These are phyloP conservation scores for Datisca glomerata DNA, from an alignment of 306 rosid genomes.

Conservation along the genomic window DNA sequence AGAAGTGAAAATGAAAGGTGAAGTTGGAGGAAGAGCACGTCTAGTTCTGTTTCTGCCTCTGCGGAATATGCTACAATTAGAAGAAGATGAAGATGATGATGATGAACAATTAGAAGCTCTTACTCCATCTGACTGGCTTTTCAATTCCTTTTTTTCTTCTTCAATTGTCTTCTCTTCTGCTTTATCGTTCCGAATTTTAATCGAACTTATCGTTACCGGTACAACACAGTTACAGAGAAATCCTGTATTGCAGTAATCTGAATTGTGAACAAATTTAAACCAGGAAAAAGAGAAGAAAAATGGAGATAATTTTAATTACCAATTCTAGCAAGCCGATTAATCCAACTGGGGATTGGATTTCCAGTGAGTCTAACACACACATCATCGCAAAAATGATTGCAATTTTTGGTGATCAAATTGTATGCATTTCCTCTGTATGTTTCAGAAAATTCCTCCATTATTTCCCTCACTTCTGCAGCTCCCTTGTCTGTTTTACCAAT, in stretches of 20 bases:
- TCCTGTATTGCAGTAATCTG: conserved; percentile 30
- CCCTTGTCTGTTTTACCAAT: conserved; percentile 66
- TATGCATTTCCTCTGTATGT: conserved; percentile 77
- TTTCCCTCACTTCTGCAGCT: conserved; percentile 32
- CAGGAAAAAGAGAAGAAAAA: too few relatives aligned
- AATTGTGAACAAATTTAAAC: neutral
- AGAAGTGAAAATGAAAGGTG: conserved; percentile 48
- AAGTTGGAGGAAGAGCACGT: conserved; percentile 61
- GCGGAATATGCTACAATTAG: conserved; percentile 36
- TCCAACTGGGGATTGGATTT: conserved; percentile 80
- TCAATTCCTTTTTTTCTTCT: conserved; percentile 41
- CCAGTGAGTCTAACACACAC: conserved; percentile 65
- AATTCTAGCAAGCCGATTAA: conserved; percentile 85
- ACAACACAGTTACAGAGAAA: conserved; percentile 83
- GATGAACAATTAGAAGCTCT: conserved; percentile 27
- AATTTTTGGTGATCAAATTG: conserved; percentile 71
- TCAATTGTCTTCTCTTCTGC: conserved; percentile 52
- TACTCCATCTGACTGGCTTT: conserved; percentile 21
- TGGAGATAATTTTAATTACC: conserved; percentile 24
- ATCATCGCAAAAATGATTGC: conserved; percentile 80
- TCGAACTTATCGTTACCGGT: conserved; percentile 61
- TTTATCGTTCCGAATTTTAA: conserved; percentile 64
- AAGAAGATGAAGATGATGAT: conserved; percentile 30
- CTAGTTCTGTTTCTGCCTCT: conserved; percentile 82
- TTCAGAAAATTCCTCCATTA: conserved; percentile 57